These are phyloP conservation scores for Rehmannia glutinosa DNA, from an alignment of 257 asterid species.

Conservation along the genomic window DNA sequence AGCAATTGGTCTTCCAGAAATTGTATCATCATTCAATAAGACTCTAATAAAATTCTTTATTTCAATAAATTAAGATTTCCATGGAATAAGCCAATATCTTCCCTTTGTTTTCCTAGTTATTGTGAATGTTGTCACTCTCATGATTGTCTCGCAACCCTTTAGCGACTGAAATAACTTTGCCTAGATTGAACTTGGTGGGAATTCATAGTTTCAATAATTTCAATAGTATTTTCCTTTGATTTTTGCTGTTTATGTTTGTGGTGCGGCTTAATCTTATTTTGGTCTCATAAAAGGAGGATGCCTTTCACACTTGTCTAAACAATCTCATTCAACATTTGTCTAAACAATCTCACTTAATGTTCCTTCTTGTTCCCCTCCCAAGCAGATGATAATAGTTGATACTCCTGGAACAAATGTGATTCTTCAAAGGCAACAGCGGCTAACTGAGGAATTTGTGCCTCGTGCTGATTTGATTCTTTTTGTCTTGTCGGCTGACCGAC, in stretches of 20 bases:
- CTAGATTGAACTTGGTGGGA: background rate
- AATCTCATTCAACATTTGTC: background rate
- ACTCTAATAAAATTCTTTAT: background rate
- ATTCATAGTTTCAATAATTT: background rate
- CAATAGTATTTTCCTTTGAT: background rate
- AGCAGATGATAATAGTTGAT: slow-evolving; percentile 94
- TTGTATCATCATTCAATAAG: background rate
- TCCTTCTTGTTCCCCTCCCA: slow-evolving; percentile 19
- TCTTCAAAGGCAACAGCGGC: slow-evolving; percentile 96
- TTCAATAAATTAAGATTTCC: background rate
- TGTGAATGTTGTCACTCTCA: background rate
- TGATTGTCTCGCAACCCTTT: background rate
- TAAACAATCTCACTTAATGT: slow-evolving; percentile 4
- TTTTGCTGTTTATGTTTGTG: background rate
- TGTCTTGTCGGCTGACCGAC: slow-evolving; percentile 96
- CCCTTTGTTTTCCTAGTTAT: slow-evolving; percentile 1
- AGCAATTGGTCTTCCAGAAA: background rate
- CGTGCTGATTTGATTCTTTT: slow-evolving; percentile 94
- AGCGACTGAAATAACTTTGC: background rate
- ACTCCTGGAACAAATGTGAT: slow-evolving; percentile 99
- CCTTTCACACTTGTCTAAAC: slow-evolving; percentile 3
- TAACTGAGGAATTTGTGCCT: slow-evolving; percentile 98
- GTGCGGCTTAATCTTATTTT: slow-evolving; percentile 5
- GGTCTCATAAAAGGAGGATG: background rate
- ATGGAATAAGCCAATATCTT: background rate